These are phyloP conservation scores for Hsuehochloa calcarea DNA, from an alignment of 176 grass and related monocot genomes.

Conservation along the genomic window DNA sequence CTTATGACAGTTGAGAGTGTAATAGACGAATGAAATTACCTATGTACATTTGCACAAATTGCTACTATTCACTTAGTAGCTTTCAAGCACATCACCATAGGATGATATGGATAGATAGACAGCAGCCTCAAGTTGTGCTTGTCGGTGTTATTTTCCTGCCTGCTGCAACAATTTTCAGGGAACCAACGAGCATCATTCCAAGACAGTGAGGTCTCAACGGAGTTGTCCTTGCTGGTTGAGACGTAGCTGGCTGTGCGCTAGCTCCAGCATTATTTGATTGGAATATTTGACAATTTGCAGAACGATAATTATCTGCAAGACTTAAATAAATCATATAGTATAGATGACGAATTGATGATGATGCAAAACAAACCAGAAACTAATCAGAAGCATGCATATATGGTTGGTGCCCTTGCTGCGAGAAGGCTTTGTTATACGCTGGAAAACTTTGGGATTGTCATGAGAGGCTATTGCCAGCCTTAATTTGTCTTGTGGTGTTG, in stretches of 20 bases:
- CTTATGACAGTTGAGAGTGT: neutral
- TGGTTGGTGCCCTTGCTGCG: neutral
- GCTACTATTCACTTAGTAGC: neutral
- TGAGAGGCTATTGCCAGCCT: neutral
- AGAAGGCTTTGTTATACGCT: conserved; percentile 7
- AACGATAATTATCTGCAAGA: neutral
- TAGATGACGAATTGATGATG: neutral
- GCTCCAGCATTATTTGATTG: conserved; percentile 24
- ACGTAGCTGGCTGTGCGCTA: conserved; percentile 23
- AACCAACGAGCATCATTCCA: neutral
- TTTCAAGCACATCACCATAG: neutral
- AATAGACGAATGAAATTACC: neutral
- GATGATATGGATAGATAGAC: conserved; percentile 11
- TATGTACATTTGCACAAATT: neutral
- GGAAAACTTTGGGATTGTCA: conserved; percentile 14
- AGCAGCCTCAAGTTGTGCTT: neutral
- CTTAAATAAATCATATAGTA: neutral
- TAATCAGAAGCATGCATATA: neutral
- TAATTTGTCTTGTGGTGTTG: conserved; percentile 35
- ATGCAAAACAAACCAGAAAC: neutral
- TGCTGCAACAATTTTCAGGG: neutral
- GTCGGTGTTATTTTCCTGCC: neutral
- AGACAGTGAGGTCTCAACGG: conserved; percentile 37
- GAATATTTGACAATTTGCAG: conserved; percentile 21
- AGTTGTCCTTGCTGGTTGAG: conserved; percentile 28